Percentiles rank a stretch among this genome's conserved stretches.
Conservation (phyloP, 306 rosid genomes). For the Trichosanthes truncata region DNA sequence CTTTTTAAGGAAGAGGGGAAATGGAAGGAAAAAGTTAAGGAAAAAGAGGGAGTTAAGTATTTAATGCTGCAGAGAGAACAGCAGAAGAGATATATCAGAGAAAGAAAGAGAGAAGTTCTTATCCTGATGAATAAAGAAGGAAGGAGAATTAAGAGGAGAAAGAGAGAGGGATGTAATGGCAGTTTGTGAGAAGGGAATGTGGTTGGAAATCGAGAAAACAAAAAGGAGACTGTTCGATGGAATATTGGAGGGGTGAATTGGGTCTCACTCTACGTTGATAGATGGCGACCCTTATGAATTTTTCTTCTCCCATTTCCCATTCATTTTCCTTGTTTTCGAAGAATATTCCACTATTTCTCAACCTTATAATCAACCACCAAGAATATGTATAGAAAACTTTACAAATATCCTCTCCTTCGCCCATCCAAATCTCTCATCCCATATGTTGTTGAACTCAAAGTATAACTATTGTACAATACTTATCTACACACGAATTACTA, state of each 20-base stretch:
- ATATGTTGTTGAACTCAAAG: no score
- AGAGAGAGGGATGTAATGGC: conserved; percentile 24
- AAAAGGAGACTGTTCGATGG: conserved; percentile 39
- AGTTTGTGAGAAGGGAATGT: conserved; percentile 39
- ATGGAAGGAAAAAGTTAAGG: conserved; percentile 38
- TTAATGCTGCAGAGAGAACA: conserved; percentile 23
- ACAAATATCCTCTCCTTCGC: no score
- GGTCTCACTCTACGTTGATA: conserved; percentile 28
- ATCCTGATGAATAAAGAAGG: background rate
- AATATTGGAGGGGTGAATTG: conserved; percentile 43
- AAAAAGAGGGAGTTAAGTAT: conserved; percentile 41
- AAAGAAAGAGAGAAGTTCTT: conserved; percentile 1
- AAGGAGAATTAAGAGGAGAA: conserved; percentile 14
- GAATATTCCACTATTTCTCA: conserved; percentile 41
- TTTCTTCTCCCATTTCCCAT: conserved; percentile 24
- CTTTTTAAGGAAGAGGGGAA: background rate
- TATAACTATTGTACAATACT: no score
- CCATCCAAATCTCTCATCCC: no score
- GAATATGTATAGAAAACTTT: no score
- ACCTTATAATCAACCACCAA: background rate
- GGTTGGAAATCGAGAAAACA: conserved; percentile 58
- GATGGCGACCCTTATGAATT: conserved; percentile 37
- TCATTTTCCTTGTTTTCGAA: conserved; percentile 25
- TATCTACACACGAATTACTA: no score
- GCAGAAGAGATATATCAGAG: background rate